Base-by-base conservation (phyloP, 1,139 yeast genomes). In the Blastobotrys elegans region DNA sequence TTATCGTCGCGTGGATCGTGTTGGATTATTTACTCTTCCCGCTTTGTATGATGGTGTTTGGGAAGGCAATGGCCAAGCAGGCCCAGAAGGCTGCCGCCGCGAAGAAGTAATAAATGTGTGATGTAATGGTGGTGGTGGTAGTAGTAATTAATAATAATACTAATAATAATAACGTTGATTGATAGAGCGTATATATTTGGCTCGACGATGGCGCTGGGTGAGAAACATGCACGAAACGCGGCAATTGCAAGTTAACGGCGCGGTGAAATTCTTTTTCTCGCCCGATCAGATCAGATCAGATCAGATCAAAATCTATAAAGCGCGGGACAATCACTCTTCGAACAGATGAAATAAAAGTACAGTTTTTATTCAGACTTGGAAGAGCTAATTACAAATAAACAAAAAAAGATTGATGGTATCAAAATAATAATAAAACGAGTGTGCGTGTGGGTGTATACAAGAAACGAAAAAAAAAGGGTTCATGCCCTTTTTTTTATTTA, bases 1-100 rank as follows among this genome's bases (percentile, higher is more conserved):
- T 83, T 1, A 59, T 82, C 51, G 60, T 72, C 10, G 77, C 73
- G 1, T 83, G 90, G 89, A 70, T 76, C 26, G 78, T 72, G 2
- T 48, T 79, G 4, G 75, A 77, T 49, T 70, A 74, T 29, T 35
- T 68, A 0, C 49, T 70, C 1, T 63, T 79, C 47, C 82, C 83
- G 2, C 54, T 79, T 33, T 68, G 71, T 6, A 58, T 74, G 53
- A 66, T 56, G 49, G 58, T 62, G 38, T 43, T 43, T 24, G 46
- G 37, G 13, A 17, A 20, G 27, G 27, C 33, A 36, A 43, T 43
- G 46, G 41, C 24, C 16, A 29, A 24, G 11, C 16, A 42, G 22
- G 27, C 27, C 27, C 27, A 24, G 5, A 5, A 24, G 27, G 27
- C 5, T 24, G 10, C 27, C 27, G 27, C 27, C 8, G 27, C 27